Conservation (phyloP, 192 early-diverging fungal species). For the Pilobolus umbonatus region DNA sequence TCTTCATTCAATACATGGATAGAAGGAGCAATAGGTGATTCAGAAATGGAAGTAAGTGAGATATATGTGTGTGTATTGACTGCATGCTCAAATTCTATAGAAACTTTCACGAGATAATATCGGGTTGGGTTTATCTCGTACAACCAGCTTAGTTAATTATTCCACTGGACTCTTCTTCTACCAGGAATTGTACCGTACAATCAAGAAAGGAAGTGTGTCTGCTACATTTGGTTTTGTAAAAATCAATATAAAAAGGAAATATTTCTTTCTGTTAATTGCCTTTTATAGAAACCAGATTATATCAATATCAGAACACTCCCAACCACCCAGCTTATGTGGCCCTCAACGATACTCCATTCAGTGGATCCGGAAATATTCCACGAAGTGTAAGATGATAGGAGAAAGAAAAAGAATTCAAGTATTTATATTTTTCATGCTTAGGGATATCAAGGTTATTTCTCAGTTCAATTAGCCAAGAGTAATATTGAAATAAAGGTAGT, state of each 20-base stretch:
- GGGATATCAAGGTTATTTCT: constrained; percentile 16
- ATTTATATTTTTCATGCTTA: not conserved
- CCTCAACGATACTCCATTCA: constrained; percentile 6
- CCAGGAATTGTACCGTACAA: not conserved
- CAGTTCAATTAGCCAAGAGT: constrained; percentile 4
- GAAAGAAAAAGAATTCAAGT: not conserved
- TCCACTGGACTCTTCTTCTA: not conserved
- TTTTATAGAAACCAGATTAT: constrained; percentile 5
- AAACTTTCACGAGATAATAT: not conserved
- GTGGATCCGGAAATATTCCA: no score
- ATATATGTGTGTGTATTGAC: not conserved
- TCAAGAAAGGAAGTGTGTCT: not conserved
- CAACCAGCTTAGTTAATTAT: not conserved
- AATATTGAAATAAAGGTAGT: constrained; percentile 19
- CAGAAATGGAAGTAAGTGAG: not conserved
- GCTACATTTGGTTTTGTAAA: not conserved
- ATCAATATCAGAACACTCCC: constrained; percentile 15
- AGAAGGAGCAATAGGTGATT: not conserved
- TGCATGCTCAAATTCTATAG: not conserved
- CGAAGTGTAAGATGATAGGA: no score
- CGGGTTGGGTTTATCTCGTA: not conserved
- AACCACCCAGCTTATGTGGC: constrained; percentile 2
- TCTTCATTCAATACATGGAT: constrained; percentile 16
- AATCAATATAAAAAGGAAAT: not conserved
- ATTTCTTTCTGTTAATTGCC: not conserved